phyloP scores from a whole-genome alignment of 345 rosid genomes.

The Ceriops tagal region DNA sequence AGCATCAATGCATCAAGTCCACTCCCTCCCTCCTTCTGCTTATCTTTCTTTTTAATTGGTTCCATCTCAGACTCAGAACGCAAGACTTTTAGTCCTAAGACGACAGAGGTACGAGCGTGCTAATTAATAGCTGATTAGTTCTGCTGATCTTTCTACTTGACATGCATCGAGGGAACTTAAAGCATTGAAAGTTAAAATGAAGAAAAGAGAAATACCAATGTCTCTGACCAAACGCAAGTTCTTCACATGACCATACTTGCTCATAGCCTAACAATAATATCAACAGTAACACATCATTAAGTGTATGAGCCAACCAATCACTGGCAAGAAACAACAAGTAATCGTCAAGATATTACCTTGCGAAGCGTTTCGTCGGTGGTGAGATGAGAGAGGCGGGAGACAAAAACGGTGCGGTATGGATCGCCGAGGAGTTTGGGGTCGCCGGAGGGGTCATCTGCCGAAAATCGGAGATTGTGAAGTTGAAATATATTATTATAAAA shows the following conservation, averaged over 20 bases:
- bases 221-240: background rate
- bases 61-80: background rate
- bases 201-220: slow-evolving; percentile 3
- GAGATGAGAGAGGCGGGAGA: slow-evolving; percentile 71
- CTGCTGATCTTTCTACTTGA: too few species aligned
- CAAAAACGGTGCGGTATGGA: slow-evolving; percentile 76
- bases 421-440: slow-evolving; percentile 53
- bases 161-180: too few species aligned
- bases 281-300: background rate
- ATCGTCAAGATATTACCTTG: slow-evolving; percentile 30
- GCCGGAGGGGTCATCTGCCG: slow-evolving; percentile 57
- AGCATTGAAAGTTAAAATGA: too few species aligned
- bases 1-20: too few species aligned
- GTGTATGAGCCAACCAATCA: background rate
- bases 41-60: too few species aligned
- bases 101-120: too few species aligned
- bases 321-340: too few species aligned
- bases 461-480: background rate
- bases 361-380: slow-evolving; percentile 24
- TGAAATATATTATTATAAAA: background rate
- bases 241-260: background rate
- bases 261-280: background rate
- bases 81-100: too few species aligned
- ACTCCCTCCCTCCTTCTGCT: too few species aligned
- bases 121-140: too few species aligned